Evolutionary conservation across 352 stramenopile species (phyloP).

Genomic region (Phytophthora meadii): DNA sequence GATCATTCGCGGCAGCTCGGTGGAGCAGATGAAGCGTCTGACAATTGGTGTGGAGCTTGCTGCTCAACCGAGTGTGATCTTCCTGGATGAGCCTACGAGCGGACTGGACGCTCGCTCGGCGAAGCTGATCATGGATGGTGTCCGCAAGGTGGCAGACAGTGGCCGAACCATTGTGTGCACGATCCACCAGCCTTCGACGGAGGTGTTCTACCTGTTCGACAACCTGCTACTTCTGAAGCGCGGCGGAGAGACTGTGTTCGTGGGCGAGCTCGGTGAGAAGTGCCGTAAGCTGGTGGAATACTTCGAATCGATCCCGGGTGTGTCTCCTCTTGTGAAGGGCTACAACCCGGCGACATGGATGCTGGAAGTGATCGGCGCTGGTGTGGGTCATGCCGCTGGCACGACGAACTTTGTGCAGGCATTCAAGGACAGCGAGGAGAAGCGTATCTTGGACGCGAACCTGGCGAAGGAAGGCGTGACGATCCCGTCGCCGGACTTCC

Average conservation of each 20-base stretch:
- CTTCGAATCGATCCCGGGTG: constrained; percentile 37
- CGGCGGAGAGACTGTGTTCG: constrained; percentile 56
- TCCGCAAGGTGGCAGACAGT: constrained; percentile 76
- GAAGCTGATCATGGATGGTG: constrained; percentile 76
- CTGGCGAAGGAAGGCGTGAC: constrained; percentile 46
- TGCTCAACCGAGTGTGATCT: constrained; percentile 76
- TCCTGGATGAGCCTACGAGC: constrained; percentile 74
- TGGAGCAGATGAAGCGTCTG: constrained; percentile 49
- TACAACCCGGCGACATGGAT: constrained; percentile 74
- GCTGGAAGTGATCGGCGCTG: constrained; percentile 51
- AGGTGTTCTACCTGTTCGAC: constrained; percentile 90
- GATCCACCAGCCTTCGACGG: constrained; percentile 90
- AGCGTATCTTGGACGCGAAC: constrained; percentile 25
- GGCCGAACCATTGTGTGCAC: constrained; percentile 85
- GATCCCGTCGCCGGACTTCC: constrained; percentile 34
- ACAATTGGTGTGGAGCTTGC: constrained; percentile 80
- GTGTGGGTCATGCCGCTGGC: constrained; percentile 21
- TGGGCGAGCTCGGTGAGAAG: constrained; percentile 53
- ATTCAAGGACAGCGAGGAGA: constrained; percentile 37
- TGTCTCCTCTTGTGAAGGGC: constrained; percentile 31
- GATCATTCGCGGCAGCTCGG: constrained; percentile 41
- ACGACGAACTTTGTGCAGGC: constrained; percentile 45
- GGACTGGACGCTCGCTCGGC: constrained; percentile 78
- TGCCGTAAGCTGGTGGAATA: constrained; percentile 39
- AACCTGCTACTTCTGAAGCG: constrained; percentile 52